Conservation (phyloP, 768 basidiomycete species). For the Boletus rubescentipes region DNA sequence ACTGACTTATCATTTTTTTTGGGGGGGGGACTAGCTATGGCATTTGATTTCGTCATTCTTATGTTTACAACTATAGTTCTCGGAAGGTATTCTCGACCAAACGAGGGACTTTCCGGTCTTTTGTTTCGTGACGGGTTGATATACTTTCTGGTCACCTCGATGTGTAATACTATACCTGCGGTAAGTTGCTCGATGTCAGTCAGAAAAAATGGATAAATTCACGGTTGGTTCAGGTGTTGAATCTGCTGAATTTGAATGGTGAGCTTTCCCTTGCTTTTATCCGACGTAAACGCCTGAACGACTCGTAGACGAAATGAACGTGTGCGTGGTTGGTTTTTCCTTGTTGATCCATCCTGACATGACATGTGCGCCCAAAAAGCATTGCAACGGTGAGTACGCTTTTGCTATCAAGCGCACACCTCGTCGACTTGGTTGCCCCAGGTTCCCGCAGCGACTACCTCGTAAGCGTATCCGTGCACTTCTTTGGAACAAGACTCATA, state of each 20-base stretch:
- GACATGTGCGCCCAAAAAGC: constrained; percentile 1
- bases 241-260: constrained; percentile 28
- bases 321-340: constrained; percentile 11
- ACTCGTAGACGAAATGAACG: constrained; percentile 26
- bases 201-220: neutral
- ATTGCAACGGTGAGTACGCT: constrained; percentile 23
- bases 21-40: constrained; percentile 55
- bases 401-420: neutral
- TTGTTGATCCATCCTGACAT: constrained; percentile 1
- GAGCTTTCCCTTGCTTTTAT: neutral
- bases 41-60: constrained; percentile 62
- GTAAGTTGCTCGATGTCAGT: constrained; percentile 35
- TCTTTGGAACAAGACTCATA: constrained; percentile 1
- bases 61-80: constrained; percentile 55
- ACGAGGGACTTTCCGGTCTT: constrained; percentile 59
- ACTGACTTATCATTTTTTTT: neutral
- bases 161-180: constrained; percentile 66
- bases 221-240: constrained; percentile 20
- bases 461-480: constrained; percentile 39
- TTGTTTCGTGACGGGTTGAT: constrained; percentile 74
- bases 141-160: constrained; percentile 65
- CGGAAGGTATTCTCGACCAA: constrained; percentile 44
- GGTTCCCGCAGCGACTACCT: constrained; percentile 67
- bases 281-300: neutral
- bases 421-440: constrained; percentile 10